phyloP scores from a whole-genome alignment of 257 asterid species.

The Sherardia arvensis region DNA sequence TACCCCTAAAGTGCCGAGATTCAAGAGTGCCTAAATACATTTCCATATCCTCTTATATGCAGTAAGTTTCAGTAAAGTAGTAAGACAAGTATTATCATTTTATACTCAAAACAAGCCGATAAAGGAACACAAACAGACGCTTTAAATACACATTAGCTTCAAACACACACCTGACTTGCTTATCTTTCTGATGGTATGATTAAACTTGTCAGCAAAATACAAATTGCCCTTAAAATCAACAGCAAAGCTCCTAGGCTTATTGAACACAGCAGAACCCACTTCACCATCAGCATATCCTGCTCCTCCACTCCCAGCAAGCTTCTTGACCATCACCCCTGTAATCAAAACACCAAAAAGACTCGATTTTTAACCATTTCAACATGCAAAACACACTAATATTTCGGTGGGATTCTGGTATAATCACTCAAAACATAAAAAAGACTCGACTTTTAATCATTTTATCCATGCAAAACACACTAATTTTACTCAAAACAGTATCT shows the following conservation, averaged over 20 bases:
- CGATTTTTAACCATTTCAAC: neutral
- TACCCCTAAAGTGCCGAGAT: neutral
- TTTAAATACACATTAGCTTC: slow-evolving; percentile 15
- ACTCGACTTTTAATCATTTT: neutral
- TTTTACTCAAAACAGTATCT: slow-evolving; percentile 2
- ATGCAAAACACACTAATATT: neutral
- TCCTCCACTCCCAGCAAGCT: slow-evolving; percentile 46
- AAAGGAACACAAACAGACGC: slow-evolving; percentile 16
- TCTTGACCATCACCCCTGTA: slow-evolving; percentile 36
- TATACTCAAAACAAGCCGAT: neutral
- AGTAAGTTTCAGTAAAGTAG: neutral
- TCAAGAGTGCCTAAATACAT: neutral
- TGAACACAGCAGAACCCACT: slow-evolving; percentile 48
- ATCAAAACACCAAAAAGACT: neutral
- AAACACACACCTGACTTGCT: slow-evolving; percentile 41
- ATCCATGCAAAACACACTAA: neutral
- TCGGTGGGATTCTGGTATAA: neutral
- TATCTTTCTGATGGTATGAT: slow-evolving; percentile 63
- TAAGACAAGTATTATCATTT: neutral
- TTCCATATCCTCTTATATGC: neutral
- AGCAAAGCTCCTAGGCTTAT: slow-evolving; percentile 59
- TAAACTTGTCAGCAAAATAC: slow-evolving; percentile 61
- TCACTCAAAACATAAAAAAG: slow-evolving; percentile 1
- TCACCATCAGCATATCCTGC: slow-evolving; percentile 57
- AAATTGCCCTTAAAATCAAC: slow-evolving; percentile 67